Evolutionary conservation across 139 green algal genomes (phyloP).

Genomic region (Coccomyxa sp.): DNA sequence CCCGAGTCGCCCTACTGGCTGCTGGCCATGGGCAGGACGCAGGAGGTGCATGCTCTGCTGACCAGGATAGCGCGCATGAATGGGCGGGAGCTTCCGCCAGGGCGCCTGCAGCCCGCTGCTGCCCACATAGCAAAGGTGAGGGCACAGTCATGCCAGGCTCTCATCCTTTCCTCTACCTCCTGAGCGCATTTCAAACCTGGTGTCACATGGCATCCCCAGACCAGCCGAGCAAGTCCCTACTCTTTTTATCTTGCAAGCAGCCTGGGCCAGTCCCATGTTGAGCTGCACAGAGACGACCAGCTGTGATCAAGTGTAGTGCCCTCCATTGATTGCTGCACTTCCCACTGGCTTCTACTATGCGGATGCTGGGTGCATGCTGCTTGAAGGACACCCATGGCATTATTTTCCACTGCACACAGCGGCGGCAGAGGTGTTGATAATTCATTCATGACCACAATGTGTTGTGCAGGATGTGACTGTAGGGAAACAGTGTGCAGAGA

Average conservation of each 20-base stretch:
- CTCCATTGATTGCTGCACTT: background rate
- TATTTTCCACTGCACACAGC: background rate
- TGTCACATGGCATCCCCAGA: no score
- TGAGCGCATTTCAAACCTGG: no score
- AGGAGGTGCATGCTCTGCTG: slow-evolving; percentile 48
- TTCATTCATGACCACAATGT: background rate
- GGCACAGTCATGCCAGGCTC: background rate
- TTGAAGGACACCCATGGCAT: background rate
- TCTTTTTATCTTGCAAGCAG: background rate
- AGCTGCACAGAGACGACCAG: background rate
- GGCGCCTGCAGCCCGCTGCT: background rate
- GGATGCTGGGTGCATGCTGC: background rate
- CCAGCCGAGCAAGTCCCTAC: no score
- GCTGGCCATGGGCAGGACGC: slow-evolving; percentile 20
- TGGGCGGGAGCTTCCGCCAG: slow-evolving; percentile 21
- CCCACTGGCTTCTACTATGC: background rate
- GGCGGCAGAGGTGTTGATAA: background rate
- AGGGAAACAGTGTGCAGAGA: background rate
- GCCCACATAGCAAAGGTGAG: no score
- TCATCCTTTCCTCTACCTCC: background rate
- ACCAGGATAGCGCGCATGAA: slow-evolving; percentile 40
- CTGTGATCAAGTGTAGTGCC: background rate
- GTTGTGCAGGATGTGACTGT: background rate
- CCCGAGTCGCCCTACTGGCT: slow-evolving; percentile 73
- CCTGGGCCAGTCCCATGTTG: background rate